phyloP scores from a whole-genome alignment of 495 filamentous ascomycete genomes.

The Aspergillus indologenus region DNA sequence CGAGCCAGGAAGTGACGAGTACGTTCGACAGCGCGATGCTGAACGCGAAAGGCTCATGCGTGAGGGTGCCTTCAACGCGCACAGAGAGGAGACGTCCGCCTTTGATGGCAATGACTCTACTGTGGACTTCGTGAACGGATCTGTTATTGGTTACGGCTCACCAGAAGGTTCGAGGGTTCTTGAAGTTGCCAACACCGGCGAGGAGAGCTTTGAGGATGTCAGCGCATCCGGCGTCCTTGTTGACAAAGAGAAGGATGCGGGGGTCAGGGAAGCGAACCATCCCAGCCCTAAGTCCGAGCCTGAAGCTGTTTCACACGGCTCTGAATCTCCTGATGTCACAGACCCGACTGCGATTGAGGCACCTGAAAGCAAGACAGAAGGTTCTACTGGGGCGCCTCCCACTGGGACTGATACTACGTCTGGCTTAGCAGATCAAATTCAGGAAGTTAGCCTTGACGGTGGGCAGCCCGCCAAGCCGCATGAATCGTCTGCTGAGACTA shows the following conservation, averaged over 20 bases:
- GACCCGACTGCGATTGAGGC: constrained; percentile 22
- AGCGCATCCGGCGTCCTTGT: constrained; percentile 62
- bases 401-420: constrained; percentile 40
- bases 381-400: constrained; percentile 11
- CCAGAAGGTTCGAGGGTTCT: constrained; percentile 48
- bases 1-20: constrained; percentile 84
- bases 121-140: constrained; percentile 40
- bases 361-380: constrained; percentile 13
- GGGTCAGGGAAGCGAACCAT: constrained; percentile 18
- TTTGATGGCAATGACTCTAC: constrained; percentile 51
- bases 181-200: constrained; percentile 72
- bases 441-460: constrained; percentile 48
- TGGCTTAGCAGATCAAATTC: constrained; percentile 50
- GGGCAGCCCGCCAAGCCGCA: constrained; percentile 20
- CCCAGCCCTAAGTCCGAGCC: constrained; percentile 12
- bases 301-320: constrained; percentile 4
- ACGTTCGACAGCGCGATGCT: constrained; percentile 74
- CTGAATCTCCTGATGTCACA: neutral
- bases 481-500: constrained; percentile 9
- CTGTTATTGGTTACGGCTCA: constrained; percentile 34
- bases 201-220: constrained; percentile 95
- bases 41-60: constrained; percentile 75
- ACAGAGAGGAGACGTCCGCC: constrained; percentile 38
- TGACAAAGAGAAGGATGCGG: constrained; percentile 57
- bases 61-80: constrained; percentile 54